A percentile compares a stretch with the other conserved stretches of the same genome.
Conservation (phyloP, 2,329 filamentous ascomycete species). For the Nemania sp. region DNA sequence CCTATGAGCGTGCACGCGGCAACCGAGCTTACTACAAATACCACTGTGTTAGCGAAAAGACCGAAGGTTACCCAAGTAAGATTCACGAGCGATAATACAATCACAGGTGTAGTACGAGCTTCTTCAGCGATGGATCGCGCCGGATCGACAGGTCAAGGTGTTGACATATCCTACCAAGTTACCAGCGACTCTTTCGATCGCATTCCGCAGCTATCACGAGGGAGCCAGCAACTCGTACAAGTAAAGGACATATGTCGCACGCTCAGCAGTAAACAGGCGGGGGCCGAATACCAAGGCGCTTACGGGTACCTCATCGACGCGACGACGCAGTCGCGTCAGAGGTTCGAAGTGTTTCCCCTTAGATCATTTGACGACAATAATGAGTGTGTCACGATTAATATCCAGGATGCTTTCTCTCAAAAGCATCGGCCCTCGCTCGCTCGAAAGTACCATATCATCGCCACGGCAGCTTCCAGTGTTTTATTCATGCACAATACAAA, state of each 20-base stretch:
- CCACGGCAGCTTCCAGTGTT: constrained; percentile 41
- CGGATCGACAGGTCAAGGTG: background rate
- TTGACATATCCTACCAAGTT: constrained; percentile 11
- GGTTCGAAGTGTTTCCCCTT: constrained; percentile 30
- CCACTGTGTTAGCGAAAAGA: constrained; percentile 17
- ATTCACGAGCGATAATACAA: constrained; percentile 12
- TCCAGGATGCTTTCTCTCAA: constrained; percentile 25
- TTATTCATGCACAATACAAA: constrained; percentile 43
- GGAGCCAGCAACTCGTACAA: constrained; percentile 15
- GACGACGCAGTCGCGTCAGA: constrained; percentile 17
- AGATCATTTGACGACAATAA: constrained; percentile 13
- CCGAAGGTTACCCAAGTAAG: constrained; percentile 9
- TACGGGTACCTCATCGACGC: constrained; percentile 34
- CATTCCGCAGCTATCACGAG: background rate
- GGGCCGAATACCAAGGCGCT: background rate
- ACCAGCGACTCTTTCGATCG: background rate
- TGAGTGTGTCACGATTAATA: constrained; percentile 10
- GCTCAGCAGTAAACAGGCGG: constrained; percentile 15
- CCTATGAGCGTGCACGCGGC: constrained; percentile 14
- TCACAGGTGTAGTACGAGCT: background rate
- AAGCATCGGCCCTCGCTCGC: constrained; percentile 23
- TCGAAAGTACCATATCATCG: constrained; percentile 40
- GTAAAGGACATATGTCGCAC: constrained; percentile 35
- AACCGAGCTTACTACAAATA: constrained; percentile 6
- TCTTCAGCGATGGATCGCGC: background rate